Conservation (phyloP, 306 rosid genomes). For the Glycine tomentella region DNA sequence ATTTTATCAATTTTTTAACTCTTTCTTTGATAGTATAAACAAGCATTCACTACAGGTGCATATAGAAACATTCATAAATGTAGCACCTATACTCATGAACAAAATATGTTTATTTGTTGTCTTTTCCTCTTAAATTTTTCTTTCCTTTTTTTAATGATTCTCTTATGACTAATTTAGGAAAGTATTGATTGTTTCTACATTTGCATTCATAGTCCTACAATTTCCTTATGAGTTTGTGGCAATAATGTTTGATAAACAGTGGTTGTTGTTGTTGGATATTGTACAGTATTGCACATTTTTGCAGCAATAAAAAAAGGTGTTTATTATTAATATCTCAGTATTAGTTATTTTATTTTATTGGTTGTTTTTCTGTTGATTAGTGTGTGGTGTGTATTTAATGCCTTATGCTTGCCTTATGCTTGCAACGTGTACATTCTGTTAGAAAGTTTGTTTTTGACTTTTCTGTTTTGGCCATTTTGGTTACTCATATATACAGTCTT, state of each 20-base stretch:
- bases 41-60: not conserved
- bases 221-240: not conserved
- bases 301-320: too few species aligned
- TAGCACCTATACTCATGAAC: not conserved
- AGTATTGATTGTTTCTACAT: conserved; percentile 10
- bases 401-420: too few species aligned
- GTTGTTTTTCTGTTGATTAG: too few species aligned
- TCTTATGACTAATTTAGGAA: conserved; percentile 4
- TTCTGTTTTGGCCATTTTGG: too few species aligned
- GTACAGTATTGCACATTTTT: conserved; percentile 1
- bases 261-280: not conserved
- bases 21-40: too few species aligned
- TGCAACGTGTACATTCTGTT: too few species aligned
- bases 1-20: too few species aligned
- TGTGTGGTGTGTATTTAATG: too few species aligned
- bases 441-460: too few species aligned
- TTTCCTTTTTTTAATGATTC: not conserved
- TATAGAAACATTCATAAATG: conserved; percentile 22
- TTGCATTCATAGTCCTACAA: not conserved
- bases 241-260: conserved; percentile 20
- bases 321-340: too few species aligned
- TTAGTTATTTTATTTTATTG: too few species aligned
- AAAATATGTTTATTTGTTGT: conserved; percentile 25
- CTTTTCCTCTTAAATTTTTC: not conserved
- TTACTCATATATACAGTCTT: too few species aligned